These are phyloP conservation scores for Colletotrichum lupini DNA, from an alignment of 2,329 filamentous ascomycete genomes.

Conservation along the genomic window DNA sequence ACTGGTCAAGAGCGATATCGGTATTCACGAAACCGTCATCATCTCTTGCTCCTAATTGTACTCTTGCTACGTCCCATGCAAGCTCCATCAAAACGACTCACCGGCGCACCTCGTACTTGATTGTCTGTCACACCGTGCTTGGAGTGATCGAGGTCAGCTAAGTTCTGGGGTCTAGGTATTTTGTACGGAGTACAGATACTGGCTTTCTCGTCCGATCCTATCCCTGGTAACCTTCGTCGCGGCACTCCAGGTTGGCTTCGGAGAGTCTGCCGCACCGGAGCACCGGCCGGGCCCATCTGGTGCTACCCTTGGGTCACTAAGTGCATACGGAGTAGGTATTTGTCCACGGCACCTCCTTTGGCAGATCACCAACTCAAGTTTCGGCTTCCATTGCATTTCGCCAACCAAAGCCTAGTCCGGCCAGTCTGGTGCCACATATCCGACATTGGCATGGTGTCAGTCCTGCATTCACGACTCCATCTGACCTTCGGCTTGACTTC, in stretches of 20 bases:
- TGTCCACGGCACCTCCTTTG: background rate
- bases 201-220: conserved; percentile 2
- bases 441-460: background rate
- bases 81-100: background rate
- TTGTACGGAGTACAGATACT: too few relatives aligned
- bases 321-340: conserved; percentile 15
- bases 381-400: background rate
- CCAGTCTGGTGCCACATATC: conserved; percentile 17
- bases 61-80: background rate
- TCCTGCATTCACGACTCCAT: background rate
- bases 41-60: background rate
- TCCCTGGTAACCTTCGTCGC: background rate
- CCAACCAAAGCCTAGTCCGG: conserved; percentile 2
- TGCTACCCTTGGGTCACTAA: conserved; percentile 25
- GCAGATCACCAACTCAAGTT: background rate
- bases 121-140: background rate
- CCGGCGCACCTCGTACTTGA: background rate
- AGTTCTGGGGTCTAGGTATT: background rate
- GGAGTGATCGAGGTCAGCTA: background rate
- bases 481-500: background rate
- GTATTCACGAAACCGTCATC: too few relatives aligned
- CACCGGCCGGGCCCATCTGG: conserved; percentile 28
- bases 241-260: background rate
- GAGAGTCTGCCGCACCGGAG: conserved; percentile 26
- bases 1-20: background rate